Conservation (phyloP, 2,329 filamentous ascomycete genomes). For the Pseudogymnoascus verrucosus region DNA sequence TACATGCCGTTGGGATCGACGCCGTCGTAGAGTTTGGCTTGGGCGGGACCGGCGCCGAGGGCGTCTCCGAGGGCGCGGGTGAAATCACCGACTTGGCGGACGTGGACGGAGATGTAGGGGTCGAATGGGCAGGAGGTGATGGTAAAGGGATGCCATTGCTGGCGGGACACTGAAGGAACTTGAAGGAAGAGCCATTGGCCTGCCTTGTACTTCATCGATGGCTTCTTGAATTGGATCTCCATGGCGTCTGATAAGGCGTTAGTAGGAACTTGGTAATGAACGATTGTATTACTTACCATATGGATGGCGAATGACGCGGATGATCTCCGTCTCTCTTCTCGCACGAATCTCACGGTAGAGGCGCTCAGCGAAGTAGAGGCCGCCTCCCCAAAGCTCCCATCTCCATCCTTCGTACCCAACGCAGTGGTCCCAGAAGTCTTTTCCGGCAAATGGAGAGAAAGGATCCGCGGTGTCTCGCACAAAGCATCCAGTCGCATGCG, state of each 20-base stretch:
- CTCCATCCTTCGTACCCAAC: constrained; percentile 94
- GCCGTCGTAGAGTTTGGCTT: constrained; percentile 82
- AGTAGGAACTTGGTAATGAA: constrained; percentile 16
- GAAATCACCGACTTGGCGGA: constrained; percentile 95
- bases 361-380: constrained; percentile 77
- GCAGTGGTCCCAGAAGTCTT: constrained; percentile 82
- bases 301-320: constrained; percentile 88
- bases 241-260: constrained; percentile 61
- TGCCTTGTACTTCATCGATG: constrained; percentile 95
- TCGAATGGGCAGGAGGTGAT: constrained; percentile 98
- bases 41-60: constrained; percentile 80
- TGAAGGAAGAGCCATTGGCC: constrained; percentile 98
- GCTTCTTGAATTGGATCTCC: constrained; percentile 94
- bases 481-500: constrained; percentile 92
- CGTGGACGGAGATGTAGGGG: constrained; percentile 86
- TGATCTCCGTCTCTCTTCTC: constrained; percentile 77
- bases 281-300: constrained; percentile 55
- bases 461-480: constrained; percentile 70
- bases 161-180: constrained; percentile 75
- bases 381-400: constrained; percentile 86
- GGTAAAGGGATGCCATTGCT: constrained; percentile 98
- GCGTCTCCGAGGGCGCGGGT: constrained; percentile 90
- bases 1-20: constrained; percentile 96
- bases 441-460: constrained; percentile 76
- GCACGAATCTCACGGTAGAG: constrained; percentile 86